Evolutionary conservation across 352 stramenopile species (phyloP), one percentile per base, ranked within the genome.

Genomic region (Blastocystis hominis): DNA sequence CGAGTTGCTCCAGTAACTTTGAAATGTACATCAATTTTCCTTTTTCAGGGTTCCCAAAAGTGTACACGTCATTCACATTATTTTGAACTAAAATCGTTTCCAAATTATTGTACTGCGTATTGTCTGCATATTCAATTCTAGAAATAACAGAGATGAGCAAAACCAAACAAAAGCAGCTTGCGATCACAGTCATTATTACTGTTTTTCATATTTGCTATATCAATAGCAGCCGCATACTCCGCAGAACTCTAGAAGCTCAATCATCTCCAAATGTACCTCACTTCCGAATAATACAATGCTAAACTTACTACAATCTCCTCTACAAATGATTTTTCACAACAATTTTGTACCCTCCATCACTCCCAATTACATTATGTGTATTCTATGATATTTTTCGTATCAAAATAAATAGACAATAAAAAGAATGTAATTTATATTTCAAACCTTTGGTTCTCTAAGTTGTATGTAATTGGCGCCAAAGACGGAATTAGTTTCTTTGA

Each of bases 71-170:
- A 77, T 56, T 72, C 42, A 76, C 44, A 68, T 81, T 76, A 17
- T 88, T 70, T 68, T 88, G 88, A 3, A 78, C 47, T 17, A 88
- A 38, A 9, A 88, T 34, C 0, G 77, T 89, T 44, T 89, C 88
- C 10, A 89, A 34, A 59, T 77, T 77, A 38, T 75, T 86, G 24
- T 88, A 88, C 30, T 88, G 68, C 24, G 56, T 46, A 76, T 88
- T 89, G 40, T 89, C 88, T 17, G 55, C 17, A 86, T 88, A 89
- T 50, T 89, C 88, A 7, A 68, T 66, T 69, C 72, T 84, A 84
- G 7, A 50, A 10, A 24, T 84, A 20, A 84, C 24, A 50, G 30
- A 53, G 34, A 2, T 34, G 15, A 15, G 17, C 30, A 64, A 34
- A n/a, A 24, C 36, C 6, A 9, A 84, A 84, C 72, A 84, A 34